phyloP scores from a whole-genome alignment of 768 basidiomycete species.

The Suillus hirtellus region DNA sequence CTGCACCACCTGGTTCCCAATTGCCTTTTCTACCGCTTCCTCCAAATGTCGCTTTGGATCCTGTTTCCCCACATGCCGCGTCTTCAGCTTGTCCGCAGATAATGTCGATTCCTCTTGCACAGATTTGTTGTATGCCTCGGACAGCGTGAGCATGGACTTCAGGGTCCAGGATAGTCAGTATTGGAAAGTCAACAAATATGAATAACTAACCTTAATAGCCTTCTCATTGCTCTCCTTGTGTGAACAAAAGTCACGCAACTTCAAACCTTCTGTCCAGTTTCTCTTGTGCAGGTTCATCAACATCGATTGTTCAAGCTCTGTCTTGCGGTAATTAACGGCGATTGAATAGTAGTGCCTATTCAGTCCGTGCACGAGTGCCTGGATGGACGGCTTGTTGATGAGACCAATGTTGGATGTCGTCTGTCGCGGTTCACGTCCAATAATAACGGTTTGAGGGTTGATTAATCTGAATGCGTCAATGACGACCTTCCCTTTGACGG shows the following conservation, averaged over 20 bases:
- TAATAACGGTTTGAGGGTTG: slow-evolving; percentile 84
- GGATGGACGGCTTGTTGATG: slow-evolving; percentile 99
- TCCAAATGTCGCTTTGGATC: slow-evolving; percentile 98
- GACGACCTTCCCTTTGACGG: slow-evolving; percentile 97
- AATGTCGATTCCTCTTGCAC: slow-evolving; percentile 98
- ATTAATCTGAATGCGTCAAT: slow-evolving; percentile 99
- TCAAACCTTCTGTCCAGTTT: slow-evolving; percentile 98
- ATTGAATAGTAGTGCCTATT: slow-evolving; percentile 99
- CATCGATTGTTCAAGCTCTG: slow-evolving; percentile 97
- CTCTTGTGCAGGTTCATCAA: slow-evolving; percentile 98
- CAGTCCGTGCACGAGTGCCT: slow-evolving; percentile 95
- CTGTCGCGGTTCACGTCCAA: slow-evolving; percentile 93
- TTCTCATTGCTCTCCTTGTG: slow-evolving; percentile 91
- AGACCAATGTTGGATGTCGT: slow-evolving; percentile 98
- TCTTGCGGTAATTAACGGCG: slow-evolving; percentile 97
- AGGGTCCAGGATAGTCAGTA: slow-evolving; percentile 20
- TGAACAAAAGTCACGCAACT: slow-evolving; percentile 83
- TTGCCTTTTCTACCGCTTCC: slow-evolving; percentile 96
- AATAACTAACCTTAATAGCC: slow-evolving; percentile 80
- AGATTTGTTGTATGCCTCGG: slow-evolving; percentile 95
- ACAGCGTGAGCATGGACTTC: slow-evolving; percentile 90
- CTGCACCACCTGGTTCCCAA: slow-evolving; percentile 97
- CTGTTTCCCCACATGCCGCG: slow-evolving; percentile 95
- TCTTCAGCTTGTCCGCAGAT: slow-evolving; percentile 90
- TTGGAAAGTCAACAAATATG: slow-evolving; percentile 20